A percentile compares a stretch with the other conserved stretches of the same genome.
phyloP scores from a whole-genome alignment of 495 filamentous ascomycete genomes.

The Rhizodiscina lignyota region DNA sequence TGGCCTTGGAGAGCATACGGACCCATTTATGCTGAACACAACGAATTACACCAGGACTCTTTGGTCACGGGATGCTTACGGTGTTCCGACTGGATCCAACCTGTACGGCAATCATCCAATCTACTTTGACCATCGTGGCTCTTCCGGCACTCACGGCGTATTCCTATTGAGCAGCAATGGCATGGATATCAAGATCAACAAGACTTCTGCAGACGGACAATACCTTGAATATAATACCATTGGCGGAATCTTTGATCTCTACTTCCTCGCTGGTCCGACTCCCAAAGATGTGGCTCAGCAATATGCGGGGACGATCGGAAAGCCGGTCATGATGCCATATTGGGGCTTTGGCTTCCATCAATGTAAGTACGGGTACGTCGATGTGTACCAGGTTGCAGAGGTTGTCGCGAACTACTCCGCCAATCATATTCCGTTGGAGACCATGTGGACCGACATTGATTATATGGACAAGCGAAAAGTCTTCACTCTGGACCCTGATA shows the following conservation, averaged over 20 bases:
- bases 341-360: slow-evolving; percentile 77
- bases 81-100: slow-evolving; percentile 49
- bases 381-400: slow-evolving; percentile 63
- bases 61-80: slow-evolving; percentile 63
- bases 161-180: slow-evolving; percentile 73
- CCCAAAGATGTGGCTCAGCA: slow-evolving; percentile 57
- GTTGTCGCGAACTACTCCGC: slow-evolving; percentile 64
- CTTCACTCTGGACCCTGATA: slow-evolving; percentile 58
- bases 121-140: slow-evolving; percentile 62
- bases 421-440: slow-evolving; percentile 66
- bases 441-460: slow-evolving; percentile 38
- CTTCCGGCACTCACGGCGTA: slow-evolving; percentile 58
- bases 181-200: slow-evolving; percentile 75
- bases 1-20: slow-evolving; percentile 66
- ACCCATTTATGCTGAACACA: slow-evolving; percentile 53
- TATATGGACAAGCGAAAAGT: slow-evolving; percentile 55
- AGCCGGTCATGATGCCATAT: slow-evolving; percentile 67
- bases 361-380: slow-evolving; percentile 66
- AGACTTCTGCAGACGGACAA: slow-evolving; percentile 39
- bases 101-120: slow-evolving; percentile 73
- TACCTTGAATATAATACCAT: slow-evolving; percentile 76
- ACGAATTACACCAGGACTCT: slow-evolving; percentile 64
- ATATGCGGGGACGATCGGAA: slow-evolving; percentile 53
- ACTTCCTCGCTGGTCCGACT: slow-evolving; percentile 60
- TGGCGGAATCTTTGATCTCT: slow-evolving; percentile 70